phyloP scores from a whole-genome alignment of 805 yeast genomes.

The Tetrapisispora fleetii region DNA sequence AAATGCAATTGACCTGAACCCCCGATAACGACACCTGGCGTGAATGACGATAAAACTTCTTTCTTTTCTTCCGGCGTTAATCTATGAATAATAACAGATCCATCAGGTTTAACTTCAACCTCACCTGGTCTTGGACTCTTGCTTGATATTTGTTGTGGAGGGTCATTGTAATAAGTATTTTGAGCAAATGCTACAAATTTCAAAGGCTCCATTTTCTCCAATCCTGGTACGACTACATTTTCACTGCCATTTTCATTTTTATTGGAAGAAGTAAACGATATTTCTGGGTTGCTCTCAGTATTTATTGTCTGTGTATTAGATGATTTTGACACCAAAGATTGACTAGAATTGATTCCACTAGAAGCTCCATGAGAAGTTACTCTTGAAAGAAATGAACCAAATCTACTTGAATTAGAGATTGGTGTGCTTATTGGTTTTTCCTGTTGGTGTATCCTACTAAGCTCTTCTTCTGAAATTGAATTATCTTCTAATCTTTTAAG shows the following conservation, averaged over 20 bases:
- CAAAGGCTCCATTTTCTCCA: slow-evolving; percentile 34
- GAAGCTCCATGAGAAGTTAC: slow-evolving; percentile 20
- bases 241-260: neutral
- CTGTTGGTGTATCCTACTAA: slow-evolving; percentile 5
- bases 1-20: slow-evolving; percentile 60
- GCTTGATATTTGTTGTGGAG: slow-evolving; percentile 85
- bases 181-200: slow-evolving; percentile 69
- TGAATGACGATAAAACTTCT: slow-evolving; percentile 35
- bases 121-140: slow-evolving; percentile 74
- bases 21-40: slow-evolving; percentile 70
- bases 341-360: neutral
- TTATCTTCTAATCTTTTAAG: neutral
- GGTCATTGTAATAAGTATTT: slow-evolving; percentile 67
- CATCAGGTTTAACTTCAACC: slow-evolving; percentile 51
- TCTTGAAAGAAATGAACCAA: slow-evolving; percentile 26
- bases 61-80: slow-evolving; percentile 44
- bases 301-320: neutral
- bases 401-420: slow-evolving; percentile 14
- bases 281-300: neutral
- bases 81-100: slow-evolving; percentile 44
- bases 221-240: slow-evolving; percentile 31
- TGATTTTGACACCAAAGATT: neutral
- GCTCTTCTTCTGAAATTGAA: neutral
- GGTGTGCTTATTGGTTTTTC: neutral
- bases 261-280: no score